These are phyloP conservation scores for Neurospora sp. DNA, from an alignment of 495 filamentous ascomycete genomes.

Conservation along the genomic window DNA sequence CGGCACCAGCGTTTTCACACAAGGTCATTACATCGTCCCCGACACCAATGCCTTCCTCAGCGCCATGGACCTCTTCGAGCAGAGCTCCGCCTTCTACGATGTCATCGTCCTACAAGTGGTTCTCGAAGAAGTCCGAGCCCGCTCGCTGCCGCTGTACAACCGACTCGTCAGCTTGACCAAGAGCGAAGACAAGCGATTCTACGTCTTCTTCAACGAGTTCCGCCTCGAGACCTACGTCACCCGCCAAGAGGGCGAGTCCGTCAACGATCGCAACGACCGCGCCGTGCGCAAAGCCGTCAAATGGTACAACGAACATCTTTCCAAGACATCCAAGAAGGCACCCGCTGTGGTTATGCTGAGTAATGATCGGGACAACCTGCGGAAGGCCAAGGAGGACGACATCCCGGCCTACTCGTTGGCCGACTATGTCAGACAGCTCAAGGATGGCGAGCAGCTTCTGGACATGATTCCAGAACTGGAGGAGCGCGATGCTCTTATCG, in stretches of 20 bases:
- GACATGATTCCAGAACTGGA: conserved; percentile 84
- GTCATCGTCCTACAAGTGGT: conserved; percentile 93
- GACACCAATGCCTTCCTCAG: conserved; percentile 95
- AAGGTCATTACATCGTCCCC: conserved; percentile 89
- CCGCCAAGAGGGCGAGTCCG: conserved; percentile 67
- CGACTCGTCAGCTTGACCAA: conserved; percentile 80
- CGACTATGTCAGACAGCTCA: conserved; percentile 73
- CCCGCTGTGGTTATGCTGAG: conserved; percentile 88
- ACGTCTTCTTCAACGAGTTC: conserved; percentile 99
- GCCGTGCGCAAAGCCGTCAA: conserved; percentile 76
- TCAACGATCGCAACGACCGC: conserved; percentile 94
- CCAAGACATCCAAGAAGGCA: conserved; percentile 45
- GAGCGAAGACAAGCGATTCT: conserved; percentile 92
- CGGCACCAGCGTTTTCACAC: conserved; percentile 66
- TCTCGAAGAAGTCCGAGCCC: conserved; percentile 88
- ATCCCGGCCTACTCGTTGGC: conserved; percentile 56
- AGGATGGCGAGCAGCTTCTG: conserved; percentile 74
- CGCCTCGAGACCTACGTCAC: conserved; percentile 79
- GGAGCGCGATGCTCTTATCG: conserved; percentile 54
- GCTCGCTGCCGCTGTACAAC: conserved; percentile 90
- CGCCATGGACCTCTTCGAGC: conserved; percentile 94
- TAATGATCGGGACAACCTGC: conserved; percentile 79
- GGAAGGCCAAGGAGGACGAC: conserved; percentile 68
- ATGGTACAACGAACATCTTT: conserved; percentile 83
- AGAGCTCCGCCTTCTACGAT: conserved; percentile 84